Percentiles rank a stretch among this genome's conserved stretches.
Conservation (phyloP, 148 eudicot genomes). For the Chenopodium suecicum region DNA sequence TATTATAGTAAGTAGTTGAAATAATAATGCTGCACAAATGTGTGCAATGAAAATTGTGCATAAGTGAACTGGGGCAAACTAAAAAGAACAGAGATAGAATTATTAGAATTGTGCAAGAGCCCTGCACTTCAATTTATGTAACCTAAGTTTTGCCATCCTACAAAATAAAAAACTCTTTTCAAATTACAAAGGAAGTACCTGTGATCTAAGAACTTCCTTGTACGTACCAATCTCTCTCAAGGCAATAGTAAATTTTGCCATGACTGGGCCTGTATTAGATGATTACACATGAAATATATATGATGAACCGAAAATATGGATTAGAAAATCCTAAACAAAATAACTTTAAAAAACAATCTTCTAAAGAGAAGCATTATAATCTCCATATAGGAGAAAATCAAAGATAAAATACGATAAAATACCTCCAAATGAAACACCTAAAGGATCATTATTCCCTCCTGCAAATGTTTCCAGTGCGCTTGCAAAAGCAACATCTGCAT, state of each 20-base stretch:
- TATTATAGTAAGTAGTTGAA: too few species aligned
- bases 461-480: conserved; percentile 73
- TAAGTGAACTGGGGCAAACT: too few species aligned
- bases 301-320: not conserved
- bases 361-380: conserved; percentile 3
- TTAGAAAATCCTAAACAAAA: conserved; percentile 4
- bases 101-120: not conserved
- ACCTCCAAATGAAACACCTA: conserved; percentile 84
- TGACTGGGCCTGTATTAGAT: conserved; percentile 62
- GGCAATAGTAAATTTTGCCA: conserved; percentile 78
- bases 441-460: conserved; percentile 74
- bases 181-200: conserved; percentile 38
- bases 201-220: conserved; percentile 87
- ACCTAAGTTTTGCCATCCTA: not conserved
- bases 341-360: not conserved
- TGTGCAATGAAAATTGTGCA: too few species aligned
- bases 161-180: too few species aligned
- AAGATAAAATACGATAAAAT: conserved; percentile 35
- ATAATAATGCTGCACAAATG: too few species aligned
- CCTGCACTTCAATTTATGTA: not conserved
- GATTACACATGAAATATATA: conserved; percentile 6
- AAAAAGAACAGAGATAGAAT: too few species aligned
- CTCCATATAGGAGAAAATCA: not conserved
- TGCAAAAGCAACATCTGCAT: conserved; percentile 76
- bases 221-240: conserved; percentile 84